phyloP scores from a whole-genome alignment of 805 yeast species.

The Kurtzmaniella fragi region DNA sequence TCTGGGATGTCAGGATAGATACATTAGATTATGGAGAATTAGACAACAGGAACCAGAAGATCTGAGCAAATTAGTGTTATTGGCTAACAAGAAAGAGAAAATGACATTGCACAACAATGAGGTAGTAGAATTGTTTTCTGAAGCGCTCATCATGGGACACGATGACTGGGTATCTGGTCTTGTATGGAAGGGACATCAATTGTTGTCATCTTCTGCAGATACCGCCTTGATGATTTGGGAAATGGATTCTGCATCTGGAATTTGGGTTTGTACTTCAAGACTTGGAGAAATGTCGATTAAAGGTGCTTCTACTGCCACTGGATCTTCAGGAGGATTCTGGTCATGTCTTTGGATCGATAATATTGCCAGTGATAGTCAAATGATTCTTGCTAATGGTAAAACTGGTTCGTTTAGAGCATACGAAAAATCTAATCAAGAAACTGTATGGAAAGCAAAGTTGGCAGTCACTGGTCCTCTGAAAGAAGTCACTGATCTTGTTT shows the following conservation, averaged over 20 bases:
- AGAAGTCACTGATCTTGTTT: slow-evolving; percentile 71
- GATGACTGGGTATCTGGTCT: slow-evolving; percentile 95
- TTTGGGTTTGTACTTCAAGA: slow-evolving; percentile 79
- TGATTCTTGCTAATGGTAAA: slow-evolving; percentile 76
- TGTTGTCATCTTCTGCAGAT: slow-evolving; percentile 88
- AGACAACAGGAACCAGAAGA: slow-evolving; percentile 52
- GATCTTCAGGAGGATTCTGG: slow-evolving; percentile 74
- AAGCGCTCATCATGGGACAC: slow-evolving; percentile 94
- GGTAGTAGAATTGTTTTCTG: slow-evolving; percentile 48
- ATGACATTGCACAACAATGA: background rate
- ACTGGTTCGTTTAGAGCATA: slow-evolving; percentile 92
- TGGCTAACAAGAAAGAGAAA: slow-evolving; percentile 70
- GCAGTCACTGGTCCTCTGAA: slow-evolving; percentile 75
- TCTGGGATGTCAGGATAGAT: slow-evolving; percentile 88
- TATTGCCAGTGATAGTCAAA: slow-evolving; percentile 29
- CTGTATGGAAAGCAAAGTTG: slow-evolving; percentile 16
- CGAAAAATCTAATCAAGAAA: slow-evolving; percentile 14
- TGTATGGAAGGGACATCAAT: slow-evolving; percentile 55
- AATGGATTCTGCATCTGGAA: slow-evolving; percentile 79
- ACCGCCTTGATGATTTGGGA: slow-evolving; percentile 92
- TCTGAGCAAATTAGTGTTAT: slow-evolving; percentile 42
- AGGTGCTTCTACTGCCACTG: slow-evolving; percentile 98
- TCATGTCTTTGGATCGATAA: slow-evolving; percentile 55
- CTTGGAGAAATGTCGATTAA: slow-evolving; percentile 90
- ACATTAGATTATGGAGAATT: slow-evolving; percentile 85